A percentile compares a stretch with the other conserved stretches of the same genome.
phyloP scores from a whole-genome alignment of 2,329 filamentous ascomycete species.

The Hypoxylon sp. region DNA sequence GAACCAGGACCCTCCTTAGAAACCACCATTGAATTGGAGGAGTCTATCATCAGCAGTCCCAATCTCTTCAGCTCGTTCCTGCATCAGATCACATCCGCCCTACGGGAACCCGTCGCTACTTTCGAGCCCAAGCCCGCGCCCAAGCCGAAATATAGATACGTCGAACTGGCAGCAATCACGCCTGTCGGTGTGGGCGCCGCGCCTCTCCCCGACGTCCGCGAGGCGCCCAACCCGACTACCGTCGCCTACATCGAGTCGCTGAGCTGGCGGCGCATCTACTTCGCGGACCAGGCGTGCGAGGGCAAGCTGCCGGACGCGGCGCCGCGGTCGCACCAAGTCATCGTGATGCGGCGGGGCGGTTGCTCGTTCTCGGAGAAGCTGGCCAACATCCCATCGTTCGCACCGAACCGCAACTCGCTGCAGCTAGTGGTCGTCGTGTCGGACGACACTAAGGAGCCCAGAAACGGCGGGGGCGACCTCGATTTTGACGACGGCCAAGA shows the following conservation, averaged over 20 bases:
- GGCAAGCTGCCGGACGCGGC: conserved; percentile 64
- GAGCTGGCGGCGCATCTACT: conserved; percentile 76
- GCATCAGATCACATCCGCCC: conserved; percentile 61
- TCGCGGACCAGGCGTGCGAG: conserved; percentile 76
- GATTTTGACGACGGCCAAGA: conserved; percentile 45
- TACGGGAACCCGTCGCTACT: conserved; percentile 58
- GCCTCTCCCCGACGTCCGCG: conserved; percentile 73
- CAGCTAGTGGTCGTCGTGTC: conserved; percentile 86
- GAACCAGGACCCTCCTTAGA: conserved; percentile 49
- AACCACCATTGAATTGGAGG: conserved; percentile 41
- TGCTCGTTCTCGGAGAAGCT: conserved; percentile 90
- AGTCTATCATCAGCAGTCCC: conserved; percentile 39
- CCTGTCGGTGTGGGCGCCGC: conserved; percentile 70
- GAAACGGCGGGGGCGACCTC: background rate
- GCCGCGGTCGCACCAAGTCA: conserved; percentile 74
- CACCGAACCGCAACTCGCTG: conserved; percentile 69
- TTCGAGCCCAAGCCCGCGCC: conserved; percentile 52
- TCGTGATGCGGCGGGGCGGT: conserved; percentile 83
- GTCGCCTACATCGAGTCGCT: conserved; percentile 59
- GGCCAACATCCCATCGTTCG: conserved; percentile 82
- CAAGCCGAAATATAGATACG: conserved; percentile 53
- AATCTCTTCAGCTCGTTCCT: conserved; percentile 57
- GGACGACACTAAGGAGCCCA: conserved; percentile 61
- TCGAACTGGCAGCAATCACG: conserved; percentile 66
- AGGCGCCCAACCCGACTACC: conserved; percentile 61